Evolutionary conservation across 208 protist species (phyloP).

Genomic region (Jaenimonas drosophilae): DNA sequence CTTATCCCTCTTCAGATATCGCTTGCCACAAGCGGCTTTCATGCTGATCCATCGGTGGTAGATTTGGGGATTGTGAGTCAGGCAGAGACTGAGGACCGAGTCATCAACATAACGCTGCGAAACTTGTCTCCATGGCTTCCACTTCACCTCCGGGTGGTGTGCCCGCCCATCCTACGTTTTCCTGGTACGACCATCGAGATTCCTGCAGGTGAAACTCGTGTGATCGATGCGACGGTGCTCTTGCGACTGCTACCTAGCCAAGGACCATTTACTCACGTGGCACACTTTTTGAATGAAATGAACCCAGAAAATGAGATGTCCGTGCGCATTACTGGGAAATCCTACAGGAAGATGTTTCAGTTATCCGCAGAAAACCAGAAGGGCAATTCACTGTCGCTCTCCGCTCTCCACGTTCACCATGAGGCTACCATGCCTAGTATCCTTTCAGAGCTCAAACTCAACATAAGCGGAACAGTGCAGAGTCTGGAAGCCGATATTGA

Average conservation of each 20-base stretch:
- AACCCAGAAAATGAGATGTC: constrained; percentile 87
- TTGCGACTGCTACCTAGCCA: constrained; percentile 52
- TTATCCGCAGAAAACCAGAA: constrained; percentile 32
- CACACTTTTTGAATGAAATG: constrained; percentile 77
- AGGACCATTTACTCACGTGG: constrained; percentile 62
- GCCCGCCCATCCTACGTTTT: constrained; percentile 61
- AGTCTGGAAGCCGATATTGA: constrained; percentile 36
- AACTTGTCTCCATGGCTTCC: constrained; percentile 67
- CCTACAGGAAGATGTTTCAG: constrained; percentile 81
- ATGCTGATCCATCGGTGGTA: constrained; percentile 24
- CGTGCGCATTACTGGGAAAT: constrained; percentile 58
- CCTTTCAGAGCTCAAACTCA: constrained; percentile 56
- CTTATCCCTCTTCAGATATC: constrained; percentile 18
- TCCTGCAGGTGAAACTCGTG: constrained; percentile 29
- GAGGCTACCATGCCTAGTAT: constrained; percentile 16
- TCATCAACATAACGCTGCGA: constrained; percentile 21
- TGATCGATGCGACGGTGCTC: constrained; percentile 49
- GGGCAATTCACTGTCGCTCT: constrained; percentile 47
- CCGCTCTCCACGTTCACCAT: constrained; percentile 34
- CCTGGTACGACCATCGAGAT: constrained; percentile 40
- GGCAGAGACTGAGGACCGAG: too few relatives aligned
- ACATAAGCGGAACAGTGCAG: constrained; percentile 45
- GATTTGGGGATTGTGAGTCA: constrained; percentile 22
- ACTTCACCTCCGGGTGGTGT: constrained; percentile 65
- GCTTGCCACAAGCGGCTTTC: constrained; percentile 59